Percentiles rank a stretch among this genome's conserved stretches.
These are phyloP conservation scores for Hypoxylon sp. DNA, from an alignment of 2,329 filamentous ascomycete species.

Conservation along the genomic window DNA sequence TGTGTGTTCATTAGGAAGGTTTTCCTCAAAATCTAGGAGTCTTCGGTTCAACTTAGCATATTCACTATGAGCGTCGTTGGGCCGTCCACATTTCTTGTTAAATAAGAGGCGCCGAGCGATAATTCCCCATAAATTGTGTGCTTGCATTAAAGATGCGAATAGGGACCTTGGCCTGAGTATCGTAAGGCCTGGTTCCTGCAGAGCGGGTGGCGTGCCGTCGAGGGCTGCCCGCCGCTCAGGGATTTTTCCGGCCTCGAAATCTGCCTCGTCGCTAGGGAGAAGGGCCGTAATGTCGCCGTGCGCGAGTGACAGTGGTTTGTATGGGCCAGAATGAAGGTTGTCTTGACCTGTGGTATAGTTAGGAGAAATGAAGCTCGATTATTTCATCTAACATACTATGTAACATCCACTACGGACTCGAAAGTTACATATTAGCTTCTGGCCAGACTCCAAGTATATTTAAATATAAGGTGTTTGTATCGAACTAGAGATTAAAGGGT, in stretches of 20 bases:
- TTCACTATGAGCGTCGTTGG: conserved; percentile 65
- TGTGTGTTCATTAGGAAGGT: conserved; percentile 63
- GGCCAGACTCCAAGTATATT: conserved; percentile 2
- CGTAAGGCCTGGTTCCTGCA: conserved; percentile 61
- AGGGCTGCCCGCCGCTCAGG: conserved; percentile 67
- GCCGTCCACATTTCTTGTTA: conserved; percentile 60
- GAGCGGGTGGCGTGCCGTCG: conserved; percentile 66
- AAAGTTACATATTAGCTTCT: conserved; percentile 15
- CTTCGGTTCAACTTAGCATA: conserved; percentile 61
- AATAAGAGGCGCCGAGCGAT: conserved; percentile 65
- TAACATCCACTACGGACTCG: conserved; percentile 67
- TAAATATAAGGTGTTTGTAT: not conserved
- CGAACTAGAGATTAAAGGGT: not conserved
- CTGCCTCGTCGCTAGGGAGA: conserved; percentile 66
- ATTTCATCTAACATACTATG: conserved; percentile 58
- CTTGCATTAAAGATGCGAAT: conserved; percentile 70
- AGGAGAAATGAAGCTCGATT: conserved; percentile 7
- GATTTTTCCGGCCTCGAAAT: conserved; percentile 65
- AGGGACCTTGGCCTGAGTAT: conserved; percentile 63
- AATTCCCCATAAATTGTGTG: conserved; percentile 68
- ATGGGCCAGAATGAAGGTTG: conserved; percentile 68
- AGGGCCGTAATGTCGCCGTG: conserved; percentile 69
- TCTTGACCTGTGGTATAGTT: conserved; percentile 61
- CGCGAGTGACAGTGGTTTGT: conserved; percentile 65
- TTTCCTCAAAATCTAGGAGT: conserved; percentile 64